Evolutionary conservation across 1,139 yeast genomes (phyloP), one percentile per base, ranked within the genome.

Genomic region (Hemisphaericaspora lyxosophila): DNA sequence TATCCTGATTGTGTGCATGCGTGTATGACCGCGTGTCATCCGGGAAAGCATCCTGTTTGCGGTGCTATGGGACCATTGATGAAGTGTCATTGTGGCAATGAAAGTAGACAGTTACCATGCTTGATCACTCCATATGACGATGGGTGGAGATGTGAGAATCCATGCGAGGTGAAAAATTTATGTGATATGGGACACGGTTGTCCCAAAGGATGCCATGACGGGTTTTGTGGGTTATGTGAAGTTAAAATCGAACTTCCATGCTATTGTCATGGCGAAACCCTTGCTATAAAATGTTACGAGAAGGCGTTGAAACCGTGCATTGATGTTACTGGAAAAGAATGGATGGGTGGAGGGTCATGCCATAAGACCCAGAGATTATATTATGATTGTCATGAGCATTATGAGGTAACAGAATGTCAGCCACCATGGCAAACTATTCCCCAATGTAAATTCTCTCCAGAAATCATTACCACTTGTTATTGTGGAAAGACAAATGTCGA

Each of bases 11-110:
- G 96, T 59, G 74, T 82, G 1, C 97, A 89, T 56, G 75, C 80
- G 4, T 89, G 97, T 55, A 64, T 86, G 3, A 64, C 80, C 7
- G 72, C 75, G 14, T 89, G 97, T 55, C 97, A 89, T 56, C 92
- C 96, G 1, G 97, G 96, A 0, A 85, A 89, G 3, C 97, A 90
- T 59, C 82, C 88, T 0, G 68, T 70, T 17, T 89, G 97, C 65
- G 83, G 86, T 18, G 87, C 92, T 23, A 57, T 84, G 60, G 88
- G 92, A 1, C 86, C 92, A 1, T 57, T 67, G 9, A 64, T 85
- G 68, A 67, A 65, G 35, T 89, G 97, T 60, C 69, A 70, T 28
- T 89, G 97, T 67, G 97, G 96, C 2, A 75, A 74, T 37, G 70
- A 75, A 36, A 59, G 71, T 16, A 75, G 74, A 35, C 95, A 86